These are phyloP conservation scores for Lichtheimia hyalospora DNA, from an alignment of 371 early-diverging fungal species.

Conservation along the genomic window DNA sequence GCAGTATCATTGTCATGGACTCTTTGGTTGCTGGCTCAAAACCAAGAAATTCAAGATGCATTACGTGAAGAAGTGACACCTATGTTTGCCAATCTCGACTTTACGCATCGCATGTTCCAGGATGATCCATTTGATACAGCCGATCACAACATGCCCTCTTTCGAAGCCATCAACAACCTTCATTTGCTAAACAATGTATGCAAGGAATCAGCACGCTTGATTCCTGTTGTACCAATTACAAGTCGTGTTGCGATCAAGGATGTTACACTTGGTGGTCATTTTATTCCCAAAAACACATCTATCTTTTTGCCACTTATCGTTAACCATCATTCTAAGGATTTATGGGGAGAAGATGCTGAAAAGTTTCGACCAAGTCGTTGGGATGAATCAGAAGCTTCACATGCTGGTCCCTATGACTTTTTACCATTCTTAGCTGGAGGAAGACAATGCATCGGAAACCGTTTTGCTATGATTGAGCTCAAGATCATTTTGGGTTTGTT, in stretches of 20 bases:
- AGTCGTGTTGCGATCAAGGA: constrained; percentile 46
- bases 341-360: constrained; percentile 69
- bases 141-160: constrained; percentile 23
- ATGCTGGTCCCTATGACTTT: constrained; percentile 44
- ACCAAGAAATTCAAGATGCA: constrained; percentile 44
- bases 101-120: neutral
- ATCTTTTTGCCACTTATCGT: constrained; percentile 46
- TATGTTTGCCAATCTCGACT: constrained; percentile 9
- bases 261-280: constrained; percentile 36
- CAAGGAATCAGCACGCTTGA: constrained; percentile 53
- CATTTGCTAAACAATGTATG: constrained; percentile 51
- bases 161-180: constrained; percentile 47
- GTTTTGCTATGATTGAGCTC: constrained; percentile 43
- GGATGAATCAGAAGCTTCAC: constrained; percentile 30
- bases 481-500: constrained; percentile 37
- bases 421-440: constrained; percentile 64
- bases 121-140: constrained; percentile 2
- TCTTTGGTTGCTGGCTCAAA: constrained; percentile 48
- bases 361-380: constrained; percentile 67
- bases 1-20: constrained; percentile 45
- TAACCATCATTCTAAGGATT: constrained; percentile 45
- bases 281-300: constrained; percentile 54
- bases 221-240: constrained; percentile 54
- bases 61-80: constrained; percentile 50
- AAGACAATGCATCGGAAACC: constrained; percentile 41